A percentile compares a stretch with the other conserved stretches of the same genome.
Evolutionary conservation across 192 early-diverging fungal genomes (phyloP).

Genomic region (Rhizophagus prolifer): DNA sequence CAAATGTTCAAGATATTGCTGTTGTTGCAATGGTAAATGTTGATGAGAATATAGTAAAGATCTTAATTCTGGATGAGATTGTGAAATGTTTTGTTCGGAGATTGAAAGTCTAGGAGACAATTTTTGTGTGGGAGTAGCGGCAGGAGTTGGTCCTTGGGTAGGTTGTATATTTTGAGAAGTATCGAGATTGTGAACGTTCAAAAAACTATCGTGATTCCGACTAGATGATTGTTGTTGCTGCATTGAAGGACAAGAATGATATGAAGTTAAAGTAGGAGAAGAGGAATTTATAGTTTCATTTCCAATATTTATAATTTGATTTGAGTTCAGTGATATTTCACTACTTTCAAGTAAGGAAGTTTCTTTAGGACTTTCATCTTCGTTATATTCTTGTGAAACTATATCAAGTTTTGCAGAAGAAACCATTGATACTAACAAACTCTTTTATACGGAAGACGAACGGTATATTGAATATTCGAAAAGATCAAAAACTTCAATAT

Average conservation of each 20-base stretch:
- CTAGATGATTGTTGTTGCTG: neutral
- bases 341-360: neutral
- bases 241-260: neutral
- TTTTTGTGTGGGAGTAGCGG: neutral
- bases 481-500: too few relatives aligned
- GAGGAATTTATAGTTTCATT: neutral
- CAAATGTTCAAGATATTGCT: neutral
- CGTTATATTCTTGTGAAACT: neutral
- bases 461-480: too few relatives aligned
- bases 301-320: neutral
- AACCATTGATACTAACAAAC: neutral
- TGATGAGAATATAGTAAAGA: neutral
- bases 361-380: neutral
- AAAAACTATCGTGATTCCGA: neutral
- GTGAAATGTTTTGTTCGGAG: neutral
- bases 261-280: neutral
- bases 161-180: neutral
- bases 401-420: neutral
- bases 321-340: neutral
- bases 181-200: neutral
- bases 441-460: too few relatives aligned
- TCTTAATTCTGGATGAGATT: neutral
- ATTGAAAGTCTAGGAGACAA: neutral
- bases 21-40: neutral
- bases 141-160: neutral